phyloP scores from a whole-genome alignment of 768 basidiomycete genomes.

The Psilocybe sp. region DNA sequence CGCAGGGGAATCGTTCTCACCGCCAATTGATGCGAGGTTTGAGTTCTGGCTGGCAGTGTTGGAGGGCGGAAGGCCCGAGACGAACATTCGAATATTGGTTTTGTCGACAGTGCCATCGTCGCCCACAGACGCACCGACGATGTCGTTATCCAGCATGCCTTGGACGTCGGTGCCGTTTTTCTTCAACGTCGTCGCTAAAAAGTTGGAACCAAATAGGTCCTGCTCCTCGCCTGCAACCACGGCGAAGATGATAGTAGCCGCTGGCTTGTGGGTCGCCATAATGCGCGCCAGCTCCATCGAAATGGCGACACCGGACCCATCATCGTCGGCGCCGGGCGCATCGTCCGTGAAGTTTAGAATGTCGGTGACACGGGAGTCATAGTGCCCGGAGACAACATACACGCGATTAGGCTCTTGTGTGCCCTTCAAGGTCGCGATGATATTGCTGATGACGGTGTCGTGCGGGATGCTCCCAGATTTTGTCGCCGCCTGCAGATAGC shows the following conservation, averaged over 20 bases:
- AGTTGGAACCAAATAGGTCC: constrained; percentile 44
- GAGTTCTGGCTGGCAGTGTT: constrained; percentile 36
- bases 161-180: constrained; percentile 46
- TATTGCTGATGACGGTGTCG: constrained; percentile 45
- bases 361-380: constrained; percentile 45
- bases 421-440: constrained; percentile 48
- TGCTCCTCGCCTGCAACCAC: constrained; percentile 55
- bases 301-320: constrained; percentile 52
- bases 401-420: constrained; percentile 45
- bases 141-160: constrained; percentile 58
- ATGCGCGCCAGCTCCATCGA: constrained; percentile 53
- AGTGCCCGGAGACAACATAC: constrained; percentile 54
- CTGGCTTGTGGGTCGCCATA: constrained; percentile 43
- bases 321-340: constrained; percentile 53
- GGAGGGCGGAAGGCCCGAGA: constrained; percentile 45
- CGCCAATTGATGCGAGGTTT: constrained; percentile 39
- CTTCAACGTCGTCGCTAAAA: constrained; percentile 42
- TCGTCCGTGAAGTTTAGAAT: constrained; percentile 39
- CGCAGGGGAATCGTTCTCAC: constrained; percentile 54
- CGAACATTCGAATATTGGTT: constrained; percentile 50
- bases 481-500: constrained; percentile 39
- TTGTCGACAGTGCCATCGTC: constrained; percentile 46
- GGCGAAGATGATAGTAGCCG: constrained; percentile 51
- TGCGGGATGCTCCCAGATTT: constrained; percentile 28
- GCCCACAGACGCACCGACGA: constrained; percentile 49